Conservation (phyloP, 2,329 filamentous ascomycete genomes). For the Aspergillus fijiensis region DNA sequence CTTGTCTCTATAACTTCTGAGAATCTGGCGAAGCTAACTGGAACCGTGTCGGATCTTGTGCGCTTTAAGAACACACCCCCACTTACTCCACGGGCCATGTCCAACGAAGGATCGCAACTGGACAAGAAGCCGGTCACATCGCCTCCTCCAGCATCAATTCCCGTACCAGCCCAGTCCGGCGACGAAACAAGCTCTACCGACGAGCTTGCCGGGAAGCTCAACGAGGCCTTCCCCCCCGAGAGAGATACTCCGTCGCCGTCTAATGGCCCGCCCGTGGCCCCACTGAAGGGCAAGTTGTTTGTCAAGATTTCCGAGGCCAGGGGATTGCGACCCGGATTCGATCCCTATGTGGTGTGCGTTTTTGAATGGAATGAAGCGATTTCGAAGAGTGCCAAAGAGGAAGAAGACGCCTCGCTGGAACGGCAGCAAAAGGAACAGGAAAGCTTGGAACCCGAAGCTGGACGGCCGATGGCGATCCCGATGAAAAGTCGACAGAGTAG, state of each 20-base stretch:
- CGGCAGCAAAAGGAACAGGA: conserved; percentile 57
- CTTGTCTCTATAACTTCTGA: conserved; percentile 44
- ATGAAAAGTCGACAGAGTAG: conserved; percentile 97
- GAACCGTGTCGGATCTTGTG: conserved; percentile 61
- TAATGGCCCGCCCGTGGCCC: conserved; percentile 62
- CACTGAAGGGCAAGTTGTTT: conserved; percentile 80
- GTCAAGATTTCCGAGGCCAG: conserved; percentile 86
- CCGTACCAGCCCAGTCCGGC: conserved; percentile 19
- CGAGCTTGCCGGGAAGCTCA: conserved; percentile 38
- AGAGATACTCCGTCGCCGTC: conserved; percentile 25
- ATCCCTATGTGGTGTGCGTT: conserved; percentile 94
- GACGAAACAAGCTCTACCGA: conserved; percentile 32
- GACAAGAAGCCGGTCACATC: conserved; percentile 33
- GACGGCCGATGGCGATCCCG: conserved; percentile 86
- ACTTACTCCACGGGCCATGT: conserved; percentile 85
- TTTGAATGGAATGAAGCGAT: conserved; percentile 97
- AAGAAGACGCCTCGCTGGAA: conserved; percentile 61
- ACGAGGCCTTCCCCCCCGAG: conserved; percentile 36
- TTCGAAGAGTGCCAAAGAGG: conserved; percentile 73
- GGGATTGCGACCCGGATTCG: conserved; percentile 74
- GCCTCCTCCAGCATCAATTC: conserved; percentile 21
- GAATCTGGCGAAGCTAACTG: conserved; percentile 71
- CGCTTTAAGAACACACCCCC: conserved; percentile 84
- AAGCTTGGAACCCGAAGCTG: conserved; percentile 75
- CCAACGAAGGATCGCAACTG: conserved; percentile 54